Evolutionary conservation across 352 stramenopile genomes (phyloP).

Genomic region (Phytophthora crassamura): DNA sequence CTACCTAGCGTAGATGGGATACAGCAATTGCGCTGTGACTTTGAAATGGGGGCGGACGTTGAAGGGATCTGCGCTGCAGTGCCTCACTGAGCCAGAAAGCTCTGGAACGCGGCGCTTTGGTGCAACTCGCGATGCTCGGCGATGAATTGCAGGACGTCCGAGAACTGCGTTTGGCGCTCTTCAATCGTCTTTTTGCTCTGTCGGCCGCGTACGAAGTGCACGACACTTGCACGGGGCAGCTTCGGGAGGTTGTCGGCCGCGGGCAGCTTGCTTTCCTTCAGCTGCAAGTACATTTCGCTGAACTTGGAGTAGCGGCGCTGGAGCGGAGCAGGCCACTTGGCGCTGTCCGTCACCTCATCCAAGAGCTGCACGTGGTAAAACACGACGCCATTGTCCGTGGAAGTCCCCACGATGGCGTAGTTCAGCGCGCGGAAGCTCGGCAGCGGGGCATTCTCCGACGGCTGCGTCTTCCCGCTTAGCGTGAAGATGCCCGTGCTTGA

Average conservation of each 20-base stretch:
- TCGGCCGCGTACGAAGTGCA: slow-evolving; percentile 56
- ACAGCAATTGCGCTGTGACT: slow-evolving; percentile 34
- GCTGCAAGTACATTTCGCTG: slow-evolving; percentile 53
- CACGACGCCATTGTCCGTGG: slow-evolving; percentile 42
- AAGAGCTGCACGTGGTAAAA: slow-evolving; percentile 51
- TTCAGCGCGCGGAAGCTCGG: slow-evolving; percentile 3
- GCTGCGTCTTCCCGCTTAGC: slow-evolving; percentile 21
- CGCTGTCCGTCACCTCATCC: slow-evolving; percentile 31
- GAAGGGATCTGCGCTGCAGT: neutral
- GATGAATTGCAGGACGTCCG: slow-evolving; percentile 57
- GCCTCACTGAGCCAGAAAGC: slow-evolving; percentile 45
- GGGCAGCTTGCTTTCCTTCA: slow-evolving; percentile 44
- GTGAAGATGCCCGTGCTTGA: slow-evolving; percentile 23
- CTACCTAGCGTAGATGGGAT: slow-evolving; percentile 18
- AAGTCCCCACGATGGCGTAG: slow-evolving; percentile 45
- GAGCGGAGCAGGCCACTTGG: slow-evolving; percentile 39
- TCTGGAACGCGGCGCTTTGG: slow-evolving; percentile 53
- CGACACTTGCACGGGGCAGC: slow-evolving; percentile 44
- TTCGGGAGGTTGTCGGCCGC: slow-evolving; percentile 40
- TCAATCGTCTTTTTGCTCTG: slow-evolving; percentile 53
- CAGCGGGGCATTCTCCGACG: slow-evolving; percentile 2
- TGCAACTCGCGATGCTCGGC: slow-evolving; percentile 43
- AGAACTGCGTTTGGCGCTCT: slow-evolving; percentile 55
- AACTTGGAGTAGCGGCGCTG: slow-evolving; percentile 64
- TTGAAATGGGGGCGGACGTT: neutral